phyloP scores from a whole-genome alignment of 257 asterid genomes.

The Eustoma russellianum region DNA sequence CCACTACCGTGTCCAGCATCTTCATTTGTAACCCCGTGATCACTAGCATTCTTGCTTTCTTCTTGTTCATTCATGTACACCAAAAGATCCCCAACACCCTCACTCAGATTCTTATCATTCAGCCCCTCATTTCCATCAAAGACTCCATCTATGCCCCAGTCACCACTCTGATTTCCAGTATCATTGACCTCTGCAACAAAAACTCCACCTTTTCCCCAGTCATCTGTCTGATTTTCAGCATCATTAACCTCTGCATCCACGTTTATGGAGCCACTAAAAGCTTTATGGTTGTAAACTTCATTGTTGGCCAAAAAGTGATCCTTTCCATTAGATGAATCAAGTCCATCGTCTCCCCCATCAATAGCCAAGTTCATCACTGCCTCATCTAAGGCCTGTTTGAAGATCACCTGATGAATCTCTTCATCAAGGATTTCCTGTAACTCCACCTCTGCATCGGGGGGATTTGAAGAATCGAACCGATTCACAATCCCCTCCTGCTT shows the following conservation, averaged over 20 bases:
- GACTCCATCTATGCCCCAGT: slow-evolving; percentile 7
- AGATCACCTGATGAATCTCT: slow-evolving; percentile 14
- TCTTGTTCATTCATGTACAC: neutral
- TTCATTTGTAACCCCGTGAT: neutral
- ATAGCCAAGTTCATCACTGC: slow-evolving; percentile 27
- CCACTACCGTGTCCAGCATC: slow-evolving; percentile 4
- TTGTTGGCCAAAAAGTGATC: neutral
- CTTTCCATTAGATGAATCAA: neutral
- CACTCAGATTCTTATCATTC: slow-evolving; percentile 2
- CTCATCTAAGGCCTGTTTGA: slow-evolving; percentile 14
- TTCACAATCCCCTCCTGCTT: neutral
- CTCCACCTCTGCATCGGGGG: slow-evolving; percentile 15
- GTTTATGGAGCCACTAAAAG: neutral
- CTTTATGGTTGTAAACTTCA: neutral
- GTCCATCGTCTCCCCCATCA: slow-evolving; percentile 3
- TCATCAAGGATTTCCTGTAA: slow-evolving; percentile 18
- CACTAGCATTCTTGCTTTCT: slow-evolving; percentile 15
- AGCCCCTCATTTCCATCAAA: slow-evolving; percentile 6
- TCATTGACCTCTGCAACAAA: slow-evolving; percentile 3
- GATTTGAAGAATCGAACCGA: slow-evolving; percentile 13
- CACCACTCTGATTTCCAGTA: slow-evolving; percentile 5
- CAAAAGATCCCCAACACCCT: neutral
- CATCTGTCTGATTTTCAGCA: neutral
- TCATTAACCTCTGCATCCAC: neutral
- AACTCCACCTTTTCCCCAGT: slow-evolving; percentile 9